Conservation (phyloP, 2,329 filamentous ascomycete genomes). For the Ceratocystis albifundus region DNA sequence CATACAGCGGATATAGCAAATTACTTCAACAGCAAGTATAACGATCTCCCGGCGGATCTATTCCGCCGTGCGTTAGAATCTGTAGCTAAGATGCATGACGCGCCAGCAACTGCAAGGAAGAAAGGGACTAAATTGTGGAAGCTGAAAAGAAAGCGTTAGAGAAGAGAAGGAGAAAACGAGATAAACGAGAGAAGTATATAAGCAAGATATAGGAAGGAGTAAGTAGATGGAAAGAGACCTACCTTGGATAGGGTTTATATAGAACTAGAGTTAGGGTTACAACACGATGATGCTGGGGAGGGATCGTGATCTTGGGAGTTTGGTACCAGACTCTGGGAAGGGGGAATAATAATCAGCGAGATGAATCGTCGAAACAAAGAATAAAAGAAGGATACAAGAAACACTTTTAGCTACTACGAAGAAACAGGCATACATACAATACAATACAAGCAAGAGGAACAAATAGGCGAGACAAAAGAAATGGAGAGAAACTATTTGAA, state of each 20-base stretch:
- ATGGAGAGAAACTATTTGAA: neutral
- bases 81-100: slow-evolving; percentile 60
- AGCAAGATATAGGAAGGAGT: neutral
- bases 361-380: slow-evolving; percentile 4
- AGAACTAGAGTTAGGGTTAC: neutral
- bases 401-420: neutral
- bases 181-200: neutral
- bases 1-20: slow-evolving; percentile 42
- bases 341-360: slow-evolving; percentile 1
- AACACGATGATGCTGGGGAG: neutral
- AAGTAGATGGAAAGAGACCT: neutral
- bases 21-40: slow-evolving; percentile 23
- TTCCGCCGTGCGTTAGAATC: slow-evolving; percentile 71
- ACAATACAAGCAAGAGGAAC: neutral
- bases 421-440: neutral
- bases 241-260: neutral
- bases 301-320: neutral
- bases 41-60: slow-evolving; percentile 23
- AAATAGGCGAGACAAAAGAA: neutral
- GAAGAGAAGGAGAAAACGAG: neutral
- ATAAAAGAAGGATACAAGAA: slow-evolving; percentile 1
- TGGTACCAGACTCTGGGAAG: neutral
- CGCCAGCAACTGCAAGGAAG: slow-evolving; percentile 31
- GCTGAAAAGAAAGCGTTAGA: slow-evolving; percentile 30
- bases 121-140: slow-evolving; percentile 45